Evolutionary conservation across 768 basidiomycete species (phyloP).

Genomic region (Calocybe indica): DNA sequence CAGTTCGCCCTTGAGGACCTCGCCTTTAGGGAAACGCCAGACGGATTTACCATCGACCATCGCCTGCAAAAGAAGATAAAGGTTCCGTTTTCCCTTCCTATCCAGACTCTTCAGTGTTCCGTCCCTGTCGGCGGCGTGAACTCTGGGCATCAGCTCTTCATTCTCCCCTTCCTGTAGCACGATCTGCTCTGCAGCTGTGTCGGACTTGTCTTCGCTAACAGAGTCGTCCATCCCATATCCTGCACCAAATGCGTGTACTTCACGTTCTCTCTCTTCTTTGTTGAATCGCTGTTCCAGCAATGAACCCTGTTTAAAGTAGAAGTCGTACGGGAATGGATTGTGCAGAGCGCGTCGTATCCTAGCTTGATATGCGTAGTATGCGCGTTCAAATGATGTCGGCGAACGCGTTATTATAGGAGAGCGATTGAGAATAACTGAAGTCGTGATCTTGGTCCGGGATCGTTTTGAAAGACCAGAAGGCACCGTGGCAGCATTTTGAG

Average conservation of each 20-base stretch:
- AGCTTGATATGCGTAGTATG: slow-evolving; percentile 80
- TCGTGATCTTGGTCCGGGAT: slow-evolving; percentile 30
- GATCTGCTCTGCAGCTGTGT: slow-evolving; percentile 53
- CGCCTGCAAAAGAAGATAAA: slow-evolving; percentile 77
- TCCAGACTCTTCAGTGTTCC: slow-evolving; percentile 73
- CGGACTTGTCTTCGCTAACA: slow-evolving; percentile 39
- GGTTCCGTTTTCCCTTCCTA: slow-evolving; percentile 75
- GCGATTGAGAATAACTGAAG: slow-evolving; percentile 73
- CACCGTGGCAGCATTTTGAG: background rate
- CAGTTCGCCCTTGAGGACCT: slow-evolving; percentile 54
- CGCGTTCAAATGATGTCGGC: slow-evolving; percentile 67
- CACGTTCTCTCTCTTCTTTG: slow-evolving; percentile 67
- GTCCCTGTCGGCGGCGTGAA: slow-evolving; percentile 52
- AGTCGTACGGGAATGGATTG: slow-evolving; percentile 83
- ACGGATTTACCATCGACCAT: slow-evolving; percentile 38
- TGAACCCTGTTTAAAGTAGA: slow-evolving; percentile 93
- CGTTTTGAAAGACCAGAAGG: slow-evolving; percentile 11
- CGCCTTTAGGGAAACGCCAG: slow-evolving; percentile 83
- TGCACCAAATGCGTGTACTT: slow-evolving; percentile 68
- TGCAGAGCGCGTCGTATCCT: slow-evolving; percentile 80
- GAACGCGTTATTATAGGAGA: slow-evolving; percentile 71
- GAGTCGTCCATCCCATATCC: slow-evolving; percentile 42
- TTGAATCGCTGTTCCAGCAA: slow-evolving; percentile 78
- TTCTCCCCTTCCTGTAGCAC: slow-evolving; percentile 55
- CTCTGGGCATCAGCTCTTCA: slow-evolving; percentile 56